These are phyloP conservation scores for Thuidium tamariscinum DNA, from an alignment of 225 moss, liverwort and hornwort species.

Conservation along the genomic window DNA sequence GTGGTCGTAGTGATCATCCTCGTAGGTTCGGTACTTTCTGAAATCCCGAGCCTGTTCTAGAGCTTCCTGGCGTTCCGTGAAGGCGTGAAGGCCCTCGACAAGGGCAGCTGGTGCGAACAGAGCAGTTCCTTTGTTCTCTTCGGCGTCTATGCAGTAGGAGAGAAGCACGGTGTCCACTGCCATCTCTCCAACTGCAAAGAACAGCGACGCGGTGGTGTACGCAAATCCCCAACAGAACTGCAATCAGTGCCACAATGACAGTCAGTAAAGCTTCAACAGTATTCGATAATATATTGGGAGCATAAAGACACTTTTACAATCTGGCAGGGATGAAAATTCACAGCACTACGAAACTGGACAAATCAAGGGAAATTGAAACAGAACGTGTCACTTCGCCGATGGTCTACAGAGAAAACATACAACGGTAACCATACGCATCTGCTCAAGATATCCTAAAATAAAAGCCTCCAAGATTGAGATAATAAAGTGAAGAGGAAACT, in stretches of 20 bases:
- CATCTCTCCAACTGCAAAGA: slow-evolving; percentile 85
- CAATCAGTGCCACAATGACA: background rate
- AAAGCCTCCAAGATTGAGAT: no score
- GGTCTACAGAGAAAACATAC: no score
- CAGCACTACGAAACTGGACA: no score
- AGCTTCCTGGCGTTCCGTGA: slow-evolving; percentile 36
- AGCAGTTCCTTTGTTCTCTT: slow-evolving; percentile 67
- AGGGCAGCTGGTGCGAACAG: slow-evolving; percentile 58
- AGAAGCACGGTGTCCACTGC: slow-evolving; percentile 73
- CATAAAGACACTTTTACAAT: no score
- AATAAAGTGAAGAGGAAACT: background rate
- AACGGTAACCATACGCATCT: no score
- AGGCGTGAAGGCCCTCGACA: slow-evolving; percentile 38
- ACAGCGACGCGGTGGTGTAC: slow-evolving; percentile 44
- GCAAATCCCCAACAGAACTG: slow-evolving; percentile 87
- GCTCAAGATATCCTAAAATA: no score
- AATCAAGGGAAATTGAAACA: no score
- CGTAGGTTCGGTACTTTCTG: slow-evolving; percentile 15
- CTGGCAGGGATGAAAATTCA: no score
- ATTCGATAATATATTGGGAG: no score
- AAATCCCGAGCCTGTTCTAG: slow-evolving; percentile 33
- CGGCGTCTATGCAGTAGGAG: slow-evolving; percentile 69
- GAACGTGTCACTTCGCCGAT: no score
- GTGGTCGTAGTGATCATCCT: slow-evolving; percentile 14
- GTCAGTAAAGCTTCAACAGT: no score